Percentiles rank a stretch among this genome's conserved stretches.
Conservation (phyloP, 805 yeast genomes). For the Monosporozyma aerobia region DNA sequence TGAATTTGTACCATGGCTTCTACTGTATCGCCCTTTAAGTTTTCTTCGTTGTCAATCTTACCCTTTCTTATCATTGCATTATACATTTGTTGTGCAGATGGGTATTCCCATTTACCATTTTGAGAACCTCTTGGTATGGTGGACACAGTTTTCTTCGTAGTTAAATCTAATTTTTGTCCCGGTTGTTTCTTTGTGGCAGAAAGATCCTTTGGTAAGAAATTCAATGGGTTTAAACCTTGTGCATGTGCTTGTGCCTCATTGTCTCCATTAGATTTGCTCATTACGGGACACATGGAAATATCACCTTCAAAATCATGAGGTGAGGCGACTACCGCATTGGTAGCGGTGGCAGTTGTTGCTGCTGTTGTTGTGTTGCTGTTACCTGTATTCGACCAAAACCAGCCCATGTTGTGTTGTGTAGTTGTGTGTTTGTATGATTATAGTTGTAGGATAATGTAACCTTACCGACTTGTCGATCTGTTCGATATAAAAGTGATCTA, state of each 20-base stretch:
- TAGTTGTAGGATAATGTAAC: too few relatives aligned
- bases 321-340: not conserved
- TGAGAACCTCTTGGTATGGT: constrained; percentile 75
- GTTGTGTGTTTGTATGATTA: not conserved
- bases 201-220: constrained; percentile 78
- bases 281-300: constrained; percentile 34
- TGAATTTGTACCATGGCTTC: constrained; percentile 96
- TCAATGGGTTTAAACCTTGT: constrained; percentile 57
- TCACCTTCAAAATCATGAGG: constrained; percentile 31
- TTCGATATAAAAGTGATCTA: too few relatives aligned
- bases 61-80: constrained; percentile 96
- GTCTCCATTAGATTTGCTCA: constrained; percentile 17
- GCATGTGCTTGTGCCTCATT: constrained; percentile 12
- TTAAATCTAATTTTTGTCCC: constrained; percentile 69
- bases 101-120: constrained; percentile 93
- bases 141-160: constrained; percentile 77
- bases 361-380: constrained; percentile 17
- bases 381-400: constrained; percentile 66
- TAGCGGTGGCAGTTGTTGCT: not conserved
- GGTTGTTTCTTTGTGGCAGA: constrained; percentile 53
- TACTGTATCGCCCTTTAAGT: constrained; percentile 89
- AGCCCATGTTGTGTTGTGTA: constrained; percentile 49
- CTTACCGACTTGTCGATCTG: too few relatives aligned
- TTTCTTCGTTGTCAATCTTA: constrained; percentile 55
- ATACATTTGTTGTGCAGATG: constrained; percentile 98